phyloP scores from a whole-genome alignment of 768 basidiomycete genomes.

The Pleurotus eryngii region DNA sequence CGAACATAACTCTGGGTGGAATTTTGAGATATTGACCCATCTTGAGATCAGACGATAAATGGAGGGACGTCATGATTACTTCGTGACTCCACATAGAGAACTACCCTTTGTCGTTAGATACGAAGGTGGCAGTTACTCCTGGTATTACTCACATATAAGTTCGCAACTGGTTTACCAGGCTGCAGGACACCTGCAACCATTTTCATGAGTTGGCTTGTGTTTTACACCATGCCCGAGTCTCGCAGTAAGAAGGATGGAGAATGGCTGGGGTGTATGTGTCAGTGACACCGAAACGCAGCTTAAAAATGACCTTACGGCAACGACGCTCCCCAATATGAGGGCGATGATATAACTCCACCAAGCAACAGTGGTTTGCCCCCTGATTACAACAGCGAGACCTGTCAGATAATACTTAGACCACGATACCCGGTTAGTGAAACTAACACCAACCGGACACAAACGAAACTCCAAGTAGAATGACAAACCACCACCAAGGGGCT shows the following conservation, averaged over 20 bases:
- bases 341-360: constrained; percentile 63
- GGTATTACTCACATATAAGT: constrained; percentile 50
- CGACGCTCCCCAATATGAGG: constrained; percentile 44
- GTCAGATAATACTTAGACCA: neutral
- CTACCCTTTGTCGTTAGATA: constrained; percentile 21
- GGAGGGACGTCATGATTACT: constrained; percentile 50
- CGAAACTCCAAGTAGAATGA: constrained; percentile 40
- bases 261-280: constrained; percentile 30
- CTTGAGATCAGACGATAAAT: constrained; percentile 60
- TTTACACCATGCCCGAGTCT: constrained; percentile 59
- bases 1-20: constrained; percentile 63
- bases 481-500: constrained; percentile 62
- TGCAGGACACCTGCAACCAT: constrained; percentile 60
- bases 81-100: constrained; percentile 71
- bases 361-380: constrained; percentile 58
- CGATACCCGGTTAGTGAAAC: neutral
- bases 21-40: constrained; percentile 70
- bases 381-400: constrained; percentile 53
- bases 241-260: constrained; percentile 52
- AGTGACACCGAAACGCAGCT: too few relatives aligned
- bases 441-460: constrained; percentile 49
- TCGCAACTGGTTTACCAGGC: constrained; percentile 64
- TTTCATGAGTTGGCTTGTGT: constrained; percentile 60
- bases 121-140: neutral
- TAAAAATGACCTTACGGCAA: constrained; percentile 24